These are phyloP conservation scores for Allium sativum DNA, from an alignment of 106 monocot genomes.

Conservation along the genomic window DNA sequence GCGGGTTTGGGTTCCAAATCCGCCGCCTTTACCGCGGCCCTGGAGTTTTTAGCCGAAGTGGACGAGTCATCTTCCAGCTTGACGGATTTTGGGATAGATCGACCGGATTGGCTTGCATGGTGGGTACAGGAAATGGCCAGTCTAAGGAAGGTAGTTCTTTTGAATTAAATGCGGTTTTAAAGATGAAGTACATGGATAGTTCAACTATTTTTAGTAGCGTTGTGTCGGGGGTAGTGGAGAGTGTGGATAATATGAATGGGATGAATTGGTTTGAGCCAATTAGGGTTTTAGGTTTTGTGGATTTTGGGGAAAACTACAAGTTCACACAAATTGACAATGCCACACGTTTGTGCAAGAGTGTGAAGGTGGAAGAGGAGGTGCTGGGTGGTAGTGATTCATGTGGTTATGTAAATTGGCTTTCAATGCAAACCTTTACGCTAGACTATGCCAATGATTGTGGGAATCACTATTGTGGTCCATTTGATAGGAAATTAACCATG, in stretches of 20 bases:
- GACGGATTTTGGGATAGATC: conserved; percentile 48
- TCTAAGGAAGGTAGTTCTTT: conserved; percentile 25
- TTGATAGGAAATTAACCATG: conserved; percentile 9
- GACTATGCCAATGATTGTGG: conserved; percentile 26
- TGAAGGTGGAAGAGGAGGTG: conserved; percentile 4
- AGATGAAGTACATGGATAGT: conserved; percentile 29
- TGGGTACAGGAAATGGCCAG: conserved; percentile 27
- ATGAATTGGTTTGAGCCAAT: conserved; percentile 36
- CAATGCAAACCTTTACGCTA: conserved; percentile 19
- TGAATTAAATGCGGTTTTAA: conserved; percentile 39
- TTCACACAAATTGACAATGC: conserved; percentile 37
- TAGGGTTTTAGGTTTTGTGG: conserved; percentile 32
- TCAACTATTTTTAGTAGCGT: conserved; percentile 30
- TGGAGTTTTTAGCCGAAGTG: conserved; percentile 4
- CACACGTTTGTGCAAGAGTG: conserved; percentile 12
- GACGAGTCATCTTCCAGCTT: conserved; percentile 24
- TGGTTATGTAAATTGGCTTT: not conserved
- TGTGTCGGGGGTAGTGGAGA: conserved; percentile 40
- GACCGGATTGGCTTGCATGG: conserved; percentile 57
- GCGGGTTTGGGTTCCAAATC: conserved; percentile 6
- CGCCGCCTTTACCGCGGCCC: conserved; percentile 12
- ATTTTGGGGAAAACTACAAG: conserved; percentile 27
- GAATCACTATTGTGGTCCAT: conserved; percentile 22
- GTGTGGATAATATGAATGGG: conserved; percentile 18
- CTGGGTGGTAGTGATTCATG: conserved; percentile 20